Evolutionary conservation across 495 filamentous ascomycete species (phyloP), one percentile per base, ranked within the genome.

Genomic region (Tuber microsphaerosporum): DNA sequence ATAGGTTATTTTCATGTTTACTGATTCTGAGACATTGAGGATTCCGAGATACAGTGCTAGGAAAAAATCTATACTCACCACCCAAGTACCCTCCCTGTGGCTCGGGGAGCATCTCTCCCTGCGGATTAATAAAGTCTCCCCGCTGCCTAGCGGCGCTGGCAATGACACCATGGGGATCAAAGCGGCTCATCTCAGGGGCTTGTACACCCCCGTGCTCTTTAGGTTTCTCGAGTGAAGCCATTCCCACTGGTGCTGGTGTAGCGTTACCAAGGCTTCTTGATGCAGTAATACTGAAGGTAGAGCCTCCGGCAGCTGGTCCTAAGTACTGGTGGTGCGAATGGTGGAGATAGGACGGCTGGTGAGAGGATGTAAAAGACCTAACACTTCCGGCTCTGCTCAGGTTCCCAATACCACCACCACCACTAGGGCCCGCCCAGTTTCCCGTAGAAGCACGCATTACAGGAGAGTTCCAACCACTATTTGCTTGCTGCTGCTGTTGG

Each of bases 401-500:
- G 76, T 45, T 84, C 82, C 71, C 84, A 65, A 65, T 65, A 34
- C 56, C 56, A 34, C 56, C 6, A 34, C 56, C 26, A 8, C 56
- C 26, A 17, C 26, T 17, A 8, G 56, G 56, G 82, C 74, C 82
- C 77, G 34, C 75, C 78, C 10, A 83, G 73, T 31, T 85, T 79
- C 39, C 88, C 81, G 73, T 89, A 71, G 42, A 89, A 88, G 81
- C 88, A 89, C 43, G 84, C 85, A 75, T 85, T 84, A 78, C 87
- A 85, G 75, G 85, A 77, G 84, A 85, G 76, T 85, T 88, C 76
- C 82, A 85, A 80, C 84, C 87, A 79, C 82, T 88, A 77, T 84
- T 84, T 22, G 83, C 85, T 43, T 90, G 85, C 84, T 94, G 92
- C 84, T 93, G 93, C 75, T 93, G 88, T 82, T 97, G 95, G 84